phyloP scores from a whole-genome alignment of 257 asterid genomes.

The Rehmannia glutinosa region DNA sequence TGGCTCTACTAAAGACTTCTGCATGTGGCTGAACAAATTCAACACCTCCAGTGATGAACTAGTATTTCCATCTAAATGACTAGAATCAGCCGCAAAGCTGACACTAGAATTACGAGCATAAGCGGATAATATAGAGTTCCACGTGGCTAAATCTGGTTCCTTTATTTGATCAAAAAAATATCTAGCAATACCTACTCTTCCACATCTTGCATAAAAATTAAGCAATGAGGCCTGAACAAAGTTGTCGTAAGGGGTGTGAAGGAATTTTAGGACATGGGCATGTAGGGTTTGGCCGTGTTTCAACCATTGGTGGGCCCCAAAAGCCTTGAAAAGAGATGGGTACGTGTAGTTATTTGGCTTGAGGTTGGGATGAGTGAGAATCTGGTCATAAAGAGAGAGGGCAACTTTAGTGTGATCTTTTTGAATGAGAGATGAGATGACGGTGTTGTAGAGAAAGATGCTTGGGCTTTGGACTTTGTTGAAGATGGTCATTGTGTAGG shows the following conservation, averaged over 20 bases:
- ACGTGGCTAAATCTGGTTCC: conserved; percentile 63
- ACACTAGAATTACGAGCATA: conserved; percentile 44
- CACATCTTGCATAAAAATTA: conserved; percentile 57
- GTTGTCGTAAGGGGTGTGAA: conserved; percentile 42
- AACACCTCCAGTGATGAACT: conserved; percentile 46
- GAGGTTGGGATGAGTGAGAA: conserved; percentile 24
- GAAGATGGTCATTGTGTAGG: conserved; percentile 51
- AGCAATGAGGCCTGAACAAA: conserved; percentile 73
- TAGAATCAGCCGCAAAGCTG: too few relatives aligned
- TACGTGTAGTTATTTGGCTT: conserved; percentile 63
- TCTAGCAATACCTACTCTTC: conserved; percentile 41
- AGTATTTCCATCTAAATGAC: conserved; percentile 21
- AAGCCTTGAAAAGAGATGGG: conserved; percentile 75
- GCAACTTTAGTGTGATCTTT: conserved; percentile 35
- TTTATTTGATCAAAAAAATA: conserved; percentile 44
- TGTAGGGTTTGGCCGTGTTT: conserved; percentile 59
- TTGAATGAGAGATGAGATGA: conserved; percentile 47
- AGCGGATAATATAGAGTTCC: conserved; percentile 70
- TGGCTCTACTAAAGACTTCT: conserved; percentile 37
- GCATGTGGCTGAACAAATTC: conserved; percentile 54
- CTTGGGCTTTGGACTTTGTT: conserved; percentile 42
- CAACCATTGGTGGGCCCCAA: conserved; percentile 40
- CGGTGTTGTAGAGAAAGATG: conserved; percentile 63
- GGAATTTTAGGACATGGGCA: conserved; percentile 60
- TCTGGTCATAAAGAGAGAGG: conserved; percentile 37